Evolutionary conservation across 1,284 basidiomycete species (phyloP).

Genomic region (Heterobasidion occidentale): DNA sequence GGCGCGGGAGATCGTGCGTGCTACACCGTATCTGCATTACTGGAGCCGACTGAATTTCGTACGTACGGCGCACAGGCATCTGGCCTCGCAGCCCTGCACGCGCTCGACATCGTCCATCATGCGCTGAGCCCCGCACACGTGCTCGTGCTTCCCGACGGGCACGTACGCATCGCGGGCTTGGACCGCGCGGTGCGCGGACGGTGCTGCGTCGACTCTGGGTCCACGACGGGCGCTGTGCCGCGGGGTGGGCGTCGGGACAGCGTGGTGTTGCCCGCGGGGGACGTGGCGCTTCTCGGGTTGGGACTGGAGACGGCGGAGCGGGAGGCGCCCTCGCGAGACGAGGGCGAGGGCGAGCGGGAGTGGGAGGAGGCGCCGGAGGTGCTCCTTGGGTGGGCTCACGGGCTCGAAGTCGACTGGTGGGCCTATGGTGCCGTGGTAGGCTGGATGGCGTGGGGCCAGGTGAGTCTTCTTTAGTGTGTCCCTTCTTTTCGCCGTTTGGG

Average conservation of each 20-base stretch:
- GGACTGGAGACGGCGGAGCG: too few species aligned
- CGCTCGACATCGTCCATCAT: constrained; percentile 9
- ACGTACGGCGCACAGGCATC: constrained; percentile 3
- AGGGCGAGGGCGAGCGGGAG: constrained; percentile 1
- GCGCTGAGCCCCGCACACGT: constrained; percentile 9
- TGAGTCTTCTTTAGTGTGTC: background rate
- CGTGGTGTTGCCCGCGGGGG: background rate
- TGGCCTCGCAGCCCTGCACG: constrained; percentile 10
- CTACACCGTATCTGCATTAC: too few species aligned
- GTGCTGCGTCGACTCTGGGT: background rate
- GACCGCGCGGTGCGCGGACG: constrained; percentile 1
- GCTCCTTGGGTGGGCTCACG: constrained; percentile 11
- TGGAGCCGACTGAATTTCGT: background rate
- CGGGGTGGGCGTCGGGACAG: background rate
- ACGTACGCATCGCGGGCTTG: constrained; percentile 11
- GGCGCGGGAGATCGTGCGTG: constrained; percentile 11
- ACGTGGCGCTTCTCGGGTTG: background rate
- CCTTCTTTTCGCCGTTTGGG: background rate
- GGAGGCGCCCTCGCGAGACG: too few species aligned
- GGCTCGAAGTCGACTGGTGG: constrained; percentile 13
- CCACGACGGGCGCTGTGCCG: background rate
- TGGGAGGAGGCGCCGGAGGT: constrained; percentile 13
- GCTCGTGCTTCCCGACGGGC: constrained; percentile 9
- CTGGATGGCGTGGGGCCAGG: constrained; percentile 12
- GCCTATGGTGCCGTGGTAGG: constrained; percentile 9